Evolutionary conservation across 768 basidiomycete genomes (phyloP).

Genomic region (Panaeolus cyanescens): DNA sequence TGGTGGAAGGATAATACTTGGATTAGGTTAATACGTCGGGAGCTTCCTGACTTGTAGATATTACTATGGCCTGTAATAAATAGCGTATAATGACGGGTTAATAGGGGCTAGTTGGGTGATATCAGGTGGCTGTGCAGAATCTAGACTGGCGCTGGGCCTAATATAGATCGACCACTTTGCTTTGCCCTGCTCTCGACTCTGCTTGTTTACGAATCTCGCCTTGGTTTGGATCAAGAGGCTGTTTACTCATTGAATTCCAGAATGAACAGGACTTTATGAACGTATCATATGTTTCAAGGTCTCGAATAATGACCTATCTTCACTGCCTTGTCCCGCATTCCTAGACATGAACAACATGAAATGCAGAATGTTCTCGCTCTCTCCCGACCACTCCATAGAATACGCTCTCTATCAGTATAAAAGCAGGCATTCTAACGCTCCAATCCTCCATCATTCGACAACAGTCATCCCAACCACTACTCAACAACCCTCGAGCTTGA

Average conservation of each 20-base stretch:
- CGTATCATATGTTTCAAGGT: background rate
- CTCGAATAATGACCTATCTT: background rate
- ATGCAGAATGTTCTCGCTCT: background rate
- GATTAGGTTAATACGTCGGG: constrained; percentile 78
- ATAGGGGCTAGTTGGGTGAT: background rate
- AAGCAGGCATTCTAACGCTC: background rate
- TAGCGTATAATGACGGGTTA: constrained; percentile 9
- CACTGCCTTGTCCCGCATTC: background rate
- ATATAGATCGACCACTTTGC: background rate
- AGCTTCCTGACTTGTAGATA: constrained; percentile 71
- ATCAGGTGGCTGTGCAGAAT: background rate
- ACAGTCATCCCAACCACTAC: background rate
- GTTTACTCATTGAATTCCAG: background rate
- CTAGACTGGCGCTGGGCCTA: background rate
- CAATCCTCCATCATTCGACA: background rate
- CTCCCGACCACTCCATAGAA: background rate
- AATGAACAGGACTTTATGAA: background rate
- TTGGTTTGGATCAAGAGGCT: background rate
- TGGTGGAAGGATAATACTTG: constrained; percentile 96
- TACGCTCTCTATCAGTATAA: background rate
- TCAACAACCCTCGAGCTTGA: constrained; percentile 1
- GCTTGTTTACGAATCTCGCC: background rate
- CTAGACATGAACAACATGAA: background rate
- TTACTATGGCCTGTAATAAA: background rate
- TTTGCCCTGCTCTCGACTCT: background rate